Evolutionary conservation across 306 rosid species (phyloP).

Genomic region (Cicer yamashitae): DNA sequence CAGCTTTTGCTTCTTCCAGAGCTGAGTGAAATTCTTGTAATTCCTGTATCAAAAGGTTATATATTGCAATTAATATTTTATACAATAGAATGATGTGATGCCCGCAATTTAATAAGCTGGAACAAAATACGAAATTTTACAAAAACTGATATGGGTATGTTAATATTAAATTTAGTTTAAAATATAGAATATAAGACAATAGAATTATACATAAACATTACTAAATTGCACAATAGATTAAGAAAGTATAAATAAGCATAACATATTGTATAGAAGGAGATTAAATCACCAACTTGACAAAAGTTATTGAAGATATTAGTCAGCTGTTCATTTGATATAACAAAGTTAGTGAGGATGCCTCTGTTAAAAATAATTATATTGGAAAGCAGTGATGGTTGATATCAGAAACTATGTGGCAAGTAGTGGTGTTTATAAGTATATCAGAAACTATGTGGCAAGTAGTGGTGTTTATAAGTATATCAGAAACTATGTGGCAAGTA

Average conservation of each 20-base stretch:
- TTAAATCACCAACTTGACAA: no score
- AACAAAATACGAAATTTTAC: no score
- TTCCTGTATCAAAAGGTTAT: conserved; percentile 66
- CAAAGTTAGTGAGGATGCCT: no score
- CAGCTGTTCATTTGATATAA: no score
- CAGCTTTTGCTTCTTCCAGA: conserved; percentile 98
- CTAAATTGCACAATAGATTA: no score
- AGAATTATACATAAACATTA: no score
- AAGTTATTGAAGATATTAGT: no score
- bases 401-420: neutral
- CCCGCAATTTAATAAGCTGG: conserved; percentile 1
- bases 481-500: neutral
- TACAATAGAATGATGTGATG: conserved; percentile 20
- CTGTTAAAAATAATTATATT: neutral
- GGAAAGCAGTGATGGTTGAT: neutral
- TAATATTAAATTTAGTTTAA: no score
- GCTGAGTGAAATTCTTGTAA: conserved; percentile 92
- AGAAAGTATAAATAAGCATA: no score
- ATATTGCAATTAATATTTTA: conserved; percentile 17
- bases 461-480: neutral
- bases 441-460: neutral
- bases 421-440: neutral
- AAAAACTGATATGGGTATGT: no score
- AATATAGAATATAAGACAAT: no score
- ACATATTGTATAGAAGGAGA: no score